Evolutionary conservation across 371 early-diverging fungal genomes (phyloP), one percentile per base, ranked within the genome.

Genomic region (Blakeslea trispora): DNA sequence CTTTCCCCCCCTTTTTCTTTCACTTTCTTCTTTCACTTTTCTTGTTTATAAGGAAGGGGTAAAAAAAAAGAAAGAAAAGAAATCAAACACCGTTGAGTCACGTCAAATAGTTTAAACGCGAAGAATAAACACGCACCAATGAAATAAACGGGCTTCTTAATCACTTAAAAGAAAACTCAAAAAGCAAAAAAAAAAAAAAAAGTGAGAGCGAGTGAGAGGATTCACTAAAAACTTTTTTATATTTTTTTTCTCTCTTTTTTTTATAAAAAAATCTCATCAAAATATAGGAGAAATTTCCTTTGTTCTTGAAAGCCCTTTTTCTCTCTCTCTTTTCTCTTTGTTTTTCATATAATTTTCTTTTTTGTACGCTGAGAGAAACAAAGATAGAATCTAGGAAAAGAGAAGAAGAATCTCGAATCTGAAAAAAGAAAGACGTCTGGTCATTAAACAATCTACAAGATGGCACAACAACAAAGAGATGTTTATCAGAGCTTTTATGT

Each of bases 381-480:
- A 56, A 52, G 53, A 3, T 7, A 52, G 42, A 18, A 24, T 32
- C 13, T 32, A 28, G 21, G 39, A 46, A n/a, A 56, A 46, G 47
- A 41, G 46, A 39, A 32, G 24, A 53, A 45, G 24, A 42, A 43
- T 47, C 49, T 56, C 56, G 48, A 56, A 42, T 39, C 41, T n/a
- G 15, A 42, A 46, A 48, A 49, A 48, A n/a, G n/a, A 56, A 48
- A 41, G 48, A 37, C 41, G 35, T 48, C 46, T 55, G 40, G 48
- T 56, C 47, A 44, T 42, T 42, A 24, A 31, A 31, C 32, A 19
- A 1, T 53, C 14, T 34, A 53, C 40, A 64, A 21, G 37, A 64
- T 64, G 64, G 55, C 64, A 21, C 65, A 64, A 60, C 37, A 9
- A 37, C 62, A 55, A 47, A 51, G 65, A 53, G 65, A 64, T 53